Evolutionary conservation across 495 filamentous ascomycete species (phyloP).

Genomic region (Daldinia childiae): DNA sequence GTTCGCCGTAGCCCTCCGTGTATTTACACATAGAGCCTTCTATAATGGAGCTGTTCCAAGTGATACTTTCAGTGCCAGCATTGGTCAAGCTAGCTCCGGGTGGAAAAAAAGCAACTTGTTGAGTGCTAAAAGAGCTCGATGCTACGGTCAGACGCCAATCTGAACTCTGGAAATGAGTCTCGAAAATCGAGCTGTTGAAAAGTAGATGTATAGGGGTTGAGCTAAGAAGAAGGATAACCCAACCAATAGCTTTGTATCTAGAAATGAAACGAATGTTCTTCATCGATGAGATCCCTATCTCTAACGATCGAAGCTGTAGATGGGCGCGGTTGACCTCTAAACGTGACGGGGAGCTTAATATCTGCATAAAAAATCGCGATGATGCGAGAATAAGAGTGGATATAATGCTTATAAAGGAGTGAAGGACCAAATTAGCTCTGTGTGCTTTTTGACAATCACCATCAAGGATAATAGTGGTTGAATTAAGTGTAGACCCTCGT

Average conservation of each 20-base stretch:
- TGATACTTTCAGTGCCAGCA: neutral
- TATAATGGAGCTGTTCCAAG: neutral
- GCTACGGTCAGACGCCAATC: neutral
- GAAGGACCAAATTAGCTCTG: neutral
- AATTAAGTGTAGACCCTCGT: neutral
- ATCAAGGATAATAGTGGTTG: neutral
- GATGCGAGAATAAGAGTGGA: neutral
- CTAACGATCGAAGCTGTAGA: slow-evolving; percentile 15
- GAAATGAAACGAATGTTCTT: slow-evolving; percentile 24
- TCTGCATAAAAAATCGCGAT: slow-evolving; percentile 54
- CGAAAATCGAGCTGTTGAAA: neutral
- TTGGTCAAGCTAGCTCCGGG: neutral
- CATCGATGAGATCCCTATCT: slow-evolving; percentile 30
- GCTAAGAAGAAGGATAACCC: neutral
- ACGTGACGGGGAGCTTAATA: slow-evolving; percentile 33
- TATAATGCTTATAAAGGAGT: neutral
- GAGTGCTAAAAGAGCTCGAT: neutral
- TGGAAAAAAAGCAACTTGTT: neutral
- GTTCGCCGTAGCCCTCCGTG: neutral
- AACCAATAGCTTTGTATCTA: neutral
- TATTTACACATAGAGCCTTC: neutral
- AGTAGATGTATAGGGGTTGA: neutral
- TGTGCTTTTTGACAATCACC: neutral
- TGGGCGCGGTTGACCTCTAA: slow-evolving; percentile 28
- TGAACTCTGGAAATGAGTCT: neutral